These are phyloP conservation scores for Tetrapisispora taiwanensis DNA, from an alignment of 805 yeast species.

Conservation along the genomic window DNA sequence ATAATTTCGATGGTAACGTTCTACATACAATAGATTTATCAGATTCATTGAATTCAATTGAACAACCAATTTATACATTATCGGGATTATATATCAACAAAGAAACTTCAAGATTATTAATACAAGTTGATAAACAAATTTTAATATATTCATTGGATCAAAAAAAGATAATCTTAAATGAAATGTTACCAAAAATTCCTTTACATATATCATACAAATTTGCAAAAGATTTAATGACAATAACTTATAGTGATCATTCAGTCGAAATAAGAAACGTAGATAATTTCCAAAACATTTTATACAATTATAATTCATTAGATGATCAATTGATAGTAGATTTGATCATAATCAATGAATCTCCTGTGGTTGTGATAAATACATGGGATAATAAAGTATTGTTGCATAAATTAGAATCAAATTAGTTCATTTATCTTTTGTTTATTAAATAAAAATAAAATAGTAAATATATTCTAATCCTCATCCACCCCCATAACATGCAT, in stretches of 20 bases:
- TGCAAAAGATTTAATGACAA: conserved; percentile 6
- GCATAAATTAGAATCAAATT: conserved; percentile 1
- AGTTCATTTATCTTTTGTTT: too few relatives aligned
- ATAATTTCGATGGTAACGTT: conserved; percentile 21
- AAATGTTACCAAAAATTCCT: conserved; percentile 7
- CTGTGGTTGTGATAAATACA: neutral
- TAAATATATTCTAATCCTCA: too few relatives aligned
- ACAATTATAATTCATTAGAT: conserved; percentile 6
- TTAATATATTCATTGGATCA: conserved; percentile 27
- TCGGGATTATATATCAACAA: conserved; percentile 17
- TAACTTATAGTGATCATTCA: conserved; percentile 16
- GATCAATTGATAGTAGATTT: neutral
- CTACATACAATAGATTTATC: conserved; percentile 12
- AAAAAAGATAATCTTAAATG: conserved; percentile 16
- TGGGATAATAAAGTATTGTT: conserved; percentile 2
- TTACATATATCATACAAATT: conserved; percentile 9
- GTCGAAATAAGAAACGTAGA: conserved; percentile 20
- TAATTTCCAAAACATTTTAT: conserved; percentile 10
- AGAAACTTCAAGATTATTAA: conserved; percentile 23
- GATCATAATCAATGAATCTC: neutral
- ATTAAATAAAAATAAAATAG: too few relatives aligned
- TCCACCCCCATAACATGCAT: too few relatives aligned
- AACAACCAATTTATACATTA: neutral
- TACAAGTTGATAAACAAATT: conserved; percentile 15
- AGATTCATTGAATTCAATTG: neutral